Evolutionary conservation across 805 yeast species (phyloP).

Genomic region (Ogataea thermomethanolica): DNA sequence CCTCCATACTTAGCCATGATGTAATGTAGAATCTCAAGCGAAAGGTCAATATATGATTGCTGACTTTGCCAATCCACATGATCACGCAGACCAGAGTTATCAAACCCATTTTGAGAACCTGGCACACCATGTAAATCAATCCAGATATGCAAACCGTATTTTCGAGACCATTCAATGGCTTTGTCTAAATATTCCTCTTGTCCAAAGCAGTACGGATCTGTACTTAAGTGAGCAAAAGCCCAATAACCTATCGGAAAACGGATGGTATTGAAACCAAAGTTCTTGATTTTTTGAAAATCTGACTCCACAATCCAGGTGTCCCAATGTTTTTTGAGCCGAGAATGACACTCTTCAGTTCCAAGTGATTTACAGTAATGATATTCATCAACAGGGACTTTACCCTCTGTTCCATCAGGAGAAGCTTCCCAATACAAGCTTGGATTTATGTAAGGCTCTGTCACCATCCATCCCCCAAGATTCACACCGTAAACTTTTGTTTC

Average conservation of each 20-base stretch:
- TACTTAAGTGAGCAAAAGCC: conserved; percentile 54
- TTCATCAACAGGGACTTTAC: conserved; percentile 56
- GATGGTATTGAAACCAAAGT: conserved; percentile 62
- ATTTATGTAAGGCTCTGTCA: conserved; percentile 67
- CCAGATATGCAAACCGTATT: conserved; percentile 61
- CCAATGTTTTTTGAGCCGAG: conserved; percentile 51
- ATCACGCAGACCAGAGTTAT: conserved; percentile 68
- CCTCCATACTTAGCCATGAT: conserved; percentile 54
- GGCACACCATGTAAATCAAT: conserved; percentile 80
- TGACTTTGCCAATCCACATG: conserved; percentile 39
- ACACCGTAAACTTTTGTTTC: conserved; percentile 40
- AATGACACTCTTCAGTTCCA: conserved; percentile 45
- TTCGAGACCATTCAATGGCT: conserved; percentile 66
- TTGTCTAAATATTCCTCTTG: conserved; percentile 61
- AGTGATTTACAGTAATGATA: conserved; percentile 47
- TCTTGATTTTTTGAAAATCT: conserved; percentile 50
- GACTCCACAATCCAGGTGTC: conserved; percentile 53
- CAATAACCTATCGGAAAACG: conserved; percentile 79
- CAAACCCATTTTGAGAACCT: conserved; percentile 85
- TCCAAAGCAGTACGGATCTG: conserved; percentile 65
- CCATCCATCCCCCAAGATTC: conserved; percentile 69
- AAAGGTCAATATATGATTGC: conserved; percentile 42
- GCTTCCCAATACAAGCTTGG: conserved; percentile 52
- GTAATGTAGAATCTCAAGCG: conserved; percentile 46
- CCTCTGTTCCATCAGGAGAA: conserved; percentile 27